Evolutionary conservation across 306 rosid genomes (phyloP).

Genomic region (Coriaria nepalensis): DNA sequence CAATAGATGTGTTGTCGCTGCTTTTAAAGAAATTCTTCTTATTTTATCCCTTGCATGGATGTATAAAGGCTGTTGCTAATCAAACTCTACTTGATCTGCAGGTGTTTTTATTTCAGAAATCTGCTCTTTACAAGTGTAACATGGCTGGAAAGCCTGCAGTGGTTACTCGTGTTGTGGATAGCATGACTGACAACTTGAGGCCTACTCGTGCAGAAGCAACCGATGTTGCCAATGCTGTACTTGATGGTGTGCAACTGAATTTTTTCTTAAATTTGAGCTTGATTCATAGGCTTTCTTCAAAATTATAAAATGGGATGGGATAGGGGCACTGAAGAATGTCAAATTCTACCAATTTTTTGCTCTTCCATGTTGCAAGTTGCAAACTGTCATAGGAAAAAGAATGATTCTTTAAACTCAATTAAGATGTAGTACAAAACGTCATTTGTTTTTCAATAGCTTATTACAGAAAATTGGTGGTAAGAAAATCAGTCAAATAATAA

Average conservation of each 20-base stretch:
- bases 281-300: no score
- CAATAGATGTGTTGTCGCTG: neutral
- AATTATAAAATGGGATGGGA: no score
- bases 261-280: no score
- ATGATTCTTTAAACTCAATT: no score
- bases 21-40: conserved; percentile 13
- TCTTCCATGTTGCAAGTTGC: no score
- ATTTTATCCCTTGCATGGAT: neutral
- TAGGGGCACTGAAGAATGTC: no score
- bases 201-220: conserved; percentile 99
- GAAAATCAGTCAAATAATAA: no score
- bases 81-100: conserved; percentile 13
- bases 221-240: conserved; percentile 90
- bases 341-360: no score
- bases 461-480: no score
- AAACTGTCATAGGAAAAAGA: no score
- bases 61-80: neutral
- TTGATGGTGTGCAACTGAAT: conserved; percentile 43
- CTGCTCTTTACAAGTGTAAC: conserved; percentile 80
- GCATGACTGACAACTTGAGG: conserved; percentile 84
- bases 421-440: no score
- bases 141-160: conserved; percentile 98
- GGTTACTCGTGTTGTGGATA: conserved; percentile 86
- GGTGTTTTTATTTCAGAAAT: conserved; percentile 85
- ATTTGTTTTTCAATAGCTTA: no score